A percentile compares a stretch with the other conserved stretches of the same genome.
phyloP scores from a whole-genome alignment of 2,329 filamentous ascomycete species.

The Ceratocystis huliohia region DNA sequence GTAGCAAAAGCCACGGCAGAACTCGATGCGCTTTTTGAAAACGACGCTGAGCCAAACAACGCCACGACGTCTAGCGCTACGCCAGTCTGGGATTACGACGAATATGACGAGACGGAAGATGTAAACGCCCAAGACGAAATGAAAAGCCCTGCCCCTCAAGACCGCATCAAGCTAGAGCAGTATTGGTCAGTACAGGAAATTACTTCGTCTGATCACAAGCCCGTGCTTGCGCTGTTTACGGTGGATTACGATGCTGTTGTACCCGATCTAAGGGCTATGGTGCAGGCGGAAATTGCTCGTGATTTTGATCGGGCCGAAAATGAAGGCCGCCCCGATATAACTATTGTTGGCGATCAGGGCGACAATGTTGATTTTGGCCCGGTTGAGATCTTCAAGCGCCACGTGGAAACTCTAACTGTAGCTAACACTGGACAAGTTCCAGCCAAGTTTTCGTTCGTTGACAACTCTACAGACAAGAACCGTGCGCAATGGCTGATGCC shows the following conservation, averaged over 20 bases:
- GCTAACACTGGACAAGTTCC: constrained; percentile 81
- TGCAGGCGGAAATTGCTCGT: constrained; percentile 76
- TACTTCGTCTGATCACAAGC: constrained; percentile 91
- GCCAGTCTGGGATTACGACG: constrained; percentile 20
- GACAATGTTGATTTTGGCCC: constrained; percentile 67
- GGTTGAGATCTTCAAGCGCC: constrained; percentile 54
- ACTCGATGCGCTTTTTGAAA: constrained; percentile 77
- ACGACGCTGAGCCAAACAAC: constrained; percentile 69
- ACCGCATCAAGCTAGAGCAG: constrained; percentile 42
- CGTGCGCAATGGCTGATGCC: constrained; percentile 57
- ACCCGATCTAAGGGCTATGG: constrained; percentile 66
- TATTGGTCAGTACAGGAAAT: constrained; percentile 86
- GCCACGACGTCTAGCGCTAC: constrained; percentile 34
- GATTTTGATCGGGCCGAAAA: constrained; percentile 88
- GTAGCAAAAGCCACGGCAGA: constrained; percentile 62
- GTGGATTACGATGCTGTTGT: constrained; percentile 79
- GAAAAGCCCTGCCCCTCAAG: not conserved
- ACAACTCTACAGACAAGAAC: constrained; percentile 44
- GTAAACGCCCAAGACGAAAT: not conserved
- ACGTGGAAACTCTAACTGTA: constrained; percentile 60
- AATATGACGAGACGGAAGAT: constrained; percentile 17
- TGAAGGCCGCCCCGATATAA: constrained; percentile 70
- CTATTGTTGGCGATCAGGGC: constrained; percentile 61
- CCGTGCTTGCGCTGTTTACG: constrained; percentile 68
- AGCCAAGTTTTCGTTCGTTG: constrained; percentile 69